Conservation (phyloP, 148 eudicot species). For the Spergularia bocconei region DNA sequence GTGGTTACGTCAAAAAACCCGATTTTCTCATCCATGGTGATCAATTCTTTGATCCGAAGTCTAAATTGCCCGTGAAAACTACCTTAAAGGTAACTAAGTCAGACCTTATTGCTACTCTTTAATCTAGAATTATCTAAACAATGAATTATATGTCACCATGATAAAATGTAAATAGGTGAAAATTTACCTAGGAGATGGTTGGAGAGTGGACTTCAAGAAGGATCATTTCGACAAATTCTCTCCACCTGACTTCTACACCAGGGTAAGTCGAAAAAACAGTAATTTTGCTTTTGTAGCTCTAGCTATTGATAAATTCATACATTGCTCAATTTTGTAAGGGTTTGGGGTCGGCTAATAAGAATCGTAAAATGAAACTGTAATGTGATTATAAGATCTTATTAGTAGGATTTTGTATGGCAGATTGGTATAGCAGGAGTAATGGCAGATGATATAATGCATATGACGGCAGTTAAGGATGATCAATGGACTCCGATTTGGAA, state of each 20-base stretch:
- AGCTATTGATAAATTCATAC: background rate
- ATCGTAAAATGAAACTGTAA: background rate
- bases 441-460: slow-evolving; percentile 36
- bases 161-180: slow-evolving; percentile 44
- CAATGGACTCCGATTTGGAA: slow-evolving; percentile 67
- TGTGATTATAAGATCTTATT: slow-evolving; percentile 16
- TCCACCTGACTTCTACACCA: slow-evolving; percentile 66
- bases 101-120: background rate
- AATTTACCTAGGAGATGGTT: slow-evolving; percentile 64
- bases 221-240: slow-evolving; percentile 58
- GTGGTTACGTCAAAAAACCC: slow-evolving; percentile 75
- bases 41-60: slow-evolving; percentile 34
- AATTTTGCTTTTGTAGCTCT: no score
- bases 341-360: slow-evolving; percentile 26
- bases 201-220: slow-evolving; percentile 53
- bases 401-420: slow-evolving; percentile 4
- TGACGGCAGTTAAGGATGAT: slow-evolving; percentile 48
- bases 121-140: background rate
- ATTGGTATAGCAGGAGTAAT: slow-evolving; percentile 48
- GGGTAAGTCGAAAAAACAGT: slow-evolving; percentile 28
- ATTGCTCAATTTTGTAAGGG: background rate
- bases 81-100: slow-evolving; percentile 47
- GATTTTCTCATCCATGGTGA: slow-evolving; percentile 38
- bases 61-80: slow-evolving; percentile 30
- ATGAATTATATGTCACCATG: background rate